Conservation (phyloP, 306 rosid species). For the Rosa persica region DNA sequence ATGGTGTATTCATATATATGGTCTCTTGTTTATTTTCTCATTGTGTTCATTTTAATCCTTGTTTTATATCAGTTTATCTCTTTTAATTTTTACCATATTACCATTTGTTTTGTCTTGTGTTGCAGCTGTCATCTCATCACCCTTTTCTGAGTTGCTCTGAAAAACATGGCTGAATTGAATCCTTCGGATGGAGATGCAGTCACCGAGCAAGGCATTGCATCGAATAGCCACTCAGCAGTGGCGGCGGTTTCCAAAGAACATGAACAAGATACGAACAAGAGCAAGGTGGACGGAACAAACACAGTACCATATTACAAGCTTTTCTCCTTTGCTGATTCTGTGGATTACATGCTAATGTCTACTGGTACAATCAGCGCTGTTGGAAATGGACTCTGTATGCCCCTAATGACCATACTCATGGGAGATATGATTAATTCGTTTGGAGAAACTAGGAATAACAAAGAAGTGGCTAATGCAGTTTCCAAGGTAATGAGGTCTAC, state of each 20-base stretch:
- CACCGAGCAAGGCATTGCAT: slow-evolving; percentile 30
- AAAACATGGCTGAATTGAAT: slow-evolving; percentile 41
- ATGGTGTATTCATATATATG: no score
- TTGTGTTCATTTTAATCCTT: background rate
- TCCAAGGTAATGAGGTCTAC: slow-evolving; percentile 38
- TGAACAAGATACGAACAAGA: slow-evolving; percentile 31
- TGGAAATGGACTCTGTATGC: slow-evolving; percentile 59
- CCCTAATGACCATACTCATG: slow-evolving; percentile 61
- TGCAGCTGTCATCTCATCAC: background rate
- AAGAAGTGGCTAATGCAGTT: slow-evolving; percentile 50
- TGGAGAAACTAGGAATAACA: slow-evolving; percentile 38
- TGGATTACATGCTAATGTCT: slow-evolving; percentile 61
- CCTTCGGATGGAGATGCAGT: slow-evolving; percentile 27
- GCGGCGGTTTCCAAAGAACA: slow-evolving; percentile 22
- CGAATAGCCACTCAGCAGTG: slow-evolving; percentile 22
- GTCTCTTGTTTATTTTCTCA: background rate
- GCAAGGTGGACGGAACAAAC: slow-evolving; percentile 32
- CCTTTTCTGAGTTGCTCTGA: background rate
- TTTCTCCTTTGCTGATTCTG: slow-evolving; percentile 74
- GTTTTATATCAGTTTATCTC: background rate
- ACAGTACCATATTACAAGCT: slow-evolving; percentile 71
- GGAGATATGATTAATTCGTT: slow-evolving; percentile 66
- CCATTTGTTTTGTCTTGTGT: background rate
- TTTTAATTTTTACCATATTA: background rate
- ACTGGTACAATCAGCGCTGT: slow-evolving; percentile 59